Conservation (phyloP, 441 rosid species). For the Macaranga tanarius region DNA sequence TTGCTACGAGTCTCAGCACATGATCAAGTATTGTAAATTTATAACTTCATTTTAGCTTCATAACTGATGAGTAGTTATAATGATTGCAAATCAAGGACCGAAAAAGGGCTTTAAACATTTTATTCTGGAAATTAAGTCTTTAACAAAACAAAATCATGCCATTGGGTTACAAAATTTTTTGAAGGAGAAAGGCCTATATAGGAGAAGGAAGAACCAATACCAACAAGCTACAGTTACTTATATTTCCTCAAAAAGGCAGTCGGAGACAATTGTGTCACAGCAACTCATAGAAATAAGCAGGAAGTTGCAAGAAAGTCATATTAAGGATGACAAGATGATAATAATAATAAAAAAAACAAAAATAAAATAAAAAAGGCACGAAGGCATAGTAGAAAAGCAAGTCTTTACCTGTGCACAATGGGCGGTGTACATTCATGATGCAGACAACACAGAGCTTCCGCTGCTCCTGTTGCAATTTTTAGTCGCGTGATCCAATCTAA, state of each 20-base stretch:
- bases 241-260: background rate
- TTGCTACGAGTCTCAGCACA: background rate
- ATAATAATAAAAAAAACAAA: conserved; percentile 14
- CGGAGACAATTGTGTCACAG: background rate
- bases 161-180: background rate
- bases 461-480: conserved; percentile 92
- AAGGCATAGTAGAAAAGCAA: conserved; percentile 14
- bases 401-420: conserved; percentile 79
- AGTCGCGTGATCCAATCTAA: conserved; percentile 98
- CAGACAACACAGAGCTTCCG: conserved; percentile 76
- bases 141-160: background rate
- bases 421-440: conserved; percentile 95
- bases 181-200: background rate
- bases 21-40: background rate
- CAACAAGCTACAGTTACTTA: conserved; percentile 1
- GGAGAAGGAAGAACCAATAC: background rate
- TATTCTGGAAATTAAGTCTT: background rate
- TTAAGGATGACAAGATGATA: background rate
- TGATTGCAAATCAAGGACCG: background rate
- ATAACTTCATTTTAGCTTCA: background rate
- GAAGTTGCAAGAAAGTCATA: background rate
- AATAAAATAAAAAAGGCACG: conserved; percentile 5
- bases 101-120: background rate
- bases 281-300: background rate
- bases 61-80: background rate